Conservation (phyloP, 2,329 filamentous ascomycete species). For the Beauveria scarabaeidicola region DNA sequence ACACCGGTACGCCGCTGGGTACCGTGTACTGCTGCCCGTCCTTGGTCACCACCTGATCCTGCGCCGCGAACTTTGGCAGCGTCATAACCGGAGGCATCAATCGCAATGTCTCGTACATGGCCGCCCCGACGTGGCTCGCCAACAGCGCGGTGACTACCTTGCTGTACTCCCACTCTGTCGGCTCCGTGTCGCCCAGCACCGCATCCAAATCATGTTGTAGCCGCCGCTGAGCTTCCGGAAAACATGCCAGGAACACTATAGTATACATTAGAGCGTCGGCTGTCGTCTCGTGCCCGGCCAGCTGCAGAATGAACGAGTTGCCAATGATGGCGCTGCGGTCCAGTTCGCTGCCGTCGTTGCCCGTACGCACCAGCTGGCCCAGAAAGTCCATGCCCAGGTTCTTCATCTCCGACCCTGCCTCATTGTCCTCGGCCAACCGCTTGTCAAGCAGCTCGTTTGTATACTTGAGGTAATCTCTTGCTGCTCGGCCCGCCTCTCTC, state of each 20-base stretch:
- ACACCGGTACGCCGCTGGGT: constrained; percentile 48
- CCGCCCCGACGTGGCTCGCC: constrained; percentile 61
- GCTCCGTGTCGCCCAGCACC: constrained; percentile 50
- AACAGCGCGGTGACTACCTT: constrained; percentile 55
- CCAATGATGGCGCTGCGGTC: constrained; percentile 59
- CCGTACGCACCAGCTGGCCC: constrained; percentile 36
- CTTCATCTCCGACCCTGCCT: constrained; percentile 31
- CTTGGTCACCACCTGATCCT: constrained; percentile 50
- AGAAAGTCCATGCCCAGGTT: constrained; percentile 40
- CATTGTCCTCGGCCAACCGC: constrained; percentile 40
- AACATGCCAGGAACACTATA: constrained; percentile 58
- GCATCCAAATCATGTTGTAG: constrained; percentile 62
- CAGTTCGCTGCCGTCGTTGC: constrained; percentile 33
- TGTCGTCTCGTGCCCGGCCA: constrained; percentile 76
- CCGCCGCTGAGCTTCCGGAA: constrained; percentile 52
- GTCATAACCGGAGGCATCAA: constrained; percentile 61
- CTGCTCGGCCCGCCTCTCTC: constrained; percentile 44
- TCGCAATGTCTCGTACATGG: constrained; percentile 70
- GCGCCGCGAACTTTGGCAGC: constrained; percentile 56
- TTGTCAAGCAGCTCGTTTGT: constrained; percentile 59
- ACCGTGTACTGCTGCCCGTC: constrained; percentile 50
- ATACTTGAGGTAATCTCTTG: constrained; percentile 58
- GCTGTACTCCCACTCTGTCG: constrained; percentile 63
- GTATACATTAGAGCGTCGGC: constrained; percentile 68
- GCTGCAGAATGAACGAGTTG: constrained; percentile 59